Conservation (phyloP, 306 rosid species). For the Lathyrus tuberosus region DNA sequence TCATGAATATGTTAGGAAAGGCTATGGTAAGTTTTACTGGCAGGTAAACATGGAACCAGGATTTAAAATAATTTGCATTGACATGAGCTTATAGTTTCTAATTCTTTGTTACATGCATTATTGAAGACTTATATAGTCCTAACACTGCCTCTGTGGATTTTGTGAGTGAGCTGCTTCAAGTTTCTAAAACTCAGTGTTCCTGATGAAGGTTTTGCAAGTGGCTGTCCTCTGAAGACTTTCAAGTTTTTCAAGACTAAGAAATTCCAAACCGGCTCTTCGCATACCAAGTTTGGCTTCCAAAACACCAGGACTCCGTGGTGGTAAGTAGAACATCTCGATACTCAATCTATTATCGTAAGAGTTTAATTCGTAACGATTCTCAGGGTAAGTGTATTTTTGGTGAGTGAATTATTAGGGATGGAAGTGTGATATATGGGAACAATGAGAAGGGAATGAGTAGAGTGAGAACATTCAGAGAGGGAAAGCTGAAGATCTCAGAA, state of each 20-base stretch:
- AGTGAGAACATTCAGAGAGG: constrained; percentile 70
- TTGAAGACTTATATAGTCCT: constrained; percentile 95
- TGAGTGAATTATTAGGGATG: constrained; percentile 63
- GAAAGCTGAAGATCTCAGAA: constrained; percentile 62
- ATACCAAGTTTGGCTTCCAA: constrained; percentile 43
- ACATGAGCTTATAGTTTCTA: constrained; percentile 46
- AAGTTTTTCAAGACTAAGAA: constrained; percentile 64
- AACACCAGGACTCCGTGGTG: constrained; percentile 90
- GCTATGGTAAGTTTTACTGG: too few relatives aligned
- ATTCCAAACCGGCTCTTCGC: constrained; percentile 47
- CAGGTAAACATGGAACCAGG: too few relatives aligned
- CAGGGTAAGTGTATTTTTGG: not conserved
- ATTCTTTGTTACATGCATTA: constrained; percentile 64
- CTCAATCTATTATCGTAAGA: not conserved
- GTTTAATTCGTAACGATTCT: not conserved
- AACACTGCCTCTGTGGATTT: constrained; percentile 98
- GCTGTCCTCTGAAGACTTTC: constrained; percentile 75
- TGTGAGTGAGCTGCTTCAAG: constrained; percentile 90
- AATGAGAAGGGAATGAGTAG: constrained; percentile 54
- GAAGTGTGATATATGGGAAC: constrained; percentile 78
- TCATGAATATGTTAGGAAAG: too few relatives aligned
- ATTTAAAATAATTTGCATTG: too few relatives aligned
- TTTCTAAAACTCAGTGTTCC: constrained; percentile 59
- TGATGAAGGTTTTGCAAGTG: constrained; percentile 47
- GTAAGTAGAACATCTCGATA: constrained; percentile 44